Percentiles rank a stretch among this genome's conserved stretches.
phyloP scores from a whole-genome alignment of 2,329 filamentous ascomycete genomes.

The Aspergillus sp. region DNA sequence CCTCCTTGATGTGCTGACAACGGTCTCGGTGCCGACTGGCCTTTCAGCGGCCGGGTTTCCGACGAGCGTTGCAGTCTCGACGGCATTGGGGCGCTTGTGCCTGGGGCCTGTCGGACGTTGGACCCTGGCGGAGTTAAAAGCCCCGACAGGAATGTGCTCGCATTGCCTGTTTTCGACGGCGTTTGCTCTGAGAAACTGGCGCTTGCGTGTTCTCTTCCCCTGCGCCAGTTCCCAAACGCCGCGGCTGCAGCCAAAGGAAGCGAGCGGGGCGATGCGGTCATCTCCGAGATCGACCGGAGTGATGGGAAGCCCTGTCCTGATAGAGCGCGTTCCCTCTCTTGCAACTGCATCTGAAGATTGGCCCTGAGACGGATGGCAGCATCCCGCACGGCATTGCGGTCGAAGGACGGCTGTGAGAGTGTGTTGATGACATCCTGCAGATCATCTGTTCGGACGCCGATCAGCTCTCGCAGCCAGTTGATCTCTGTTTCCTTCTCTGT shows the following conservation, averaged over 20 bases:
- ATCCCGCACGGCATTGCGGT: slow-evolving; percentile 72
- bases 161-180: slow-evolving; percentile 49
- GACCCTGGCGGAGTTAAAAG: slow-evolving; percentile 84
- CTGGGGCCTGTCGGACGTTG: slow-evolving; percentile 52
- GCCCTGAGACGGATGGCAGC: slow-evolving; percentile 87
- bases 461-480: slow-evolving; percentile 83
- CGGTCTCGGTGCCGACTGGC: slow-evolving; percentile 18
- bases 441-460: slow-evolving; percentile 83
- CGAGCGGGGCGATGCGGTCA: slow-evolving; percentile 67
- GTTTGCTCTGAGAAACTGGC: slow-evolving; percentile 41
- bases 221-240: slow-evolving; percentile 96
- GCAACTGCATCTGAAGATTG: slow-evolving; percentile 95
- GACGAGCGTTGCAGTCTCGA: slow-evolving; percentile 21
- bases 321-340: slow-evolving; percentile 80
- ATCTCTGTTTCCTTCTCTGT: slow-evolving; percentile 92
- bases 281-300: slow-evolving; percentile 64
- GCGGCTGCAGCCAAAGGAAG: slow-evolving; percentile 79
- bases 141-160: slow-evolving; percentile 61
- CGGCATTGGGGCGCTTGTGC: slow-evolving; percentile 24
- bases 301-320: slow-evolving; percentile 60
- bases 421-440: slow-evolving; percentile 82
- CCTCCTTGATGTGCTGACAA: slow-evolving; percentile 23
- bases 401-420: slow-evolving; percentile 63
- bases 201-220: slow-evolving; percentile 48
- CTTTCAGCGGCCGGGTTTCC: slow-evolving; percentile 26